Evolutionary conservation across 768 basidiomycete species (phyloP), one percentile per base, ranked within the genome.

Genomic region (Suillus variegatus): DNA sequence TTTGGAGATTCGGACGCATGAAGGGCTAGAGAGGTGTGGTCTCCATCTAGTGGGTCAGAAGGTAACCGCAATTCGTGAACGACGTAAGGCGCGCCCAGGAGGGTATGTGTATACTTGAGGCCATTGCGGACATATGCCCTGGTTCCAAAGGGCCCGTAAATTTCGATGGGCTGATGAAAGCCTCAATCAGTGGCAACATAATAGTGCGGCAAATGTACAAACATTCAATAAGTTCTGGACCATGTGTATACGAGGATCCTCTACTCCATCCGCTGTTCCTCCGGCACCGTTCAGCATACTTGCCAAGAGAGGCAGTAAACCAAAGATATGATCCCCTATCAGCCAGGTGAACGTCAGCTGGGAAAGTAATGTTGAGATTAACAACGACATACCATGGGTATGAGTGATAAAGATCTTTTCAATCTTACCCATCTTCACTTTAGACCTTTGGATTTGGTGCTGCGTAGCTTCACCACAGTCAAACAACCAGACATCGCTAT

Each of bases 401-500:
- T 96, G 94, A 1, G 94, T 95, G 66, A 95, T 87, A 74, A 95
- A 94, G 35, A 96, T 86, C 75, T 93, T 94, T 65, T 85, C 83
- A 57, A 95, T 89, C 72, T 76, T 88, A 38, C 92, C 89, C 88
- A 93, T 90, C 75, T 87, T 91, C n/a, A 95, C 82, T 2, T 63
- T 69, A 66, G 89, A 91, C 73, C 84, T 86, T 75, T 93, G 91
- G 5, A 94, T 69, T 69, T 88, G 92, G 70, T 90, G 86, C 70
- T 93, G 92, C 3, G 92, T 93, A 16, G 87, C 91, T 76, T 94
- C 92, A 25, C 92, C 92, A 74, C 92, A 94, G 72, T 94, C 92
- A 69, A 94, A 93, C 8, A 94, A 74, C 92, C 92, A 94, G 63
- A 92, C 86, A 79, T 91, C 87, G 20, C 86, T 82, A 20, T 82